Base-by-base conservation (phyloP, 768 basidiomycete genomes). In the Kwoniella sp. region DNA sequence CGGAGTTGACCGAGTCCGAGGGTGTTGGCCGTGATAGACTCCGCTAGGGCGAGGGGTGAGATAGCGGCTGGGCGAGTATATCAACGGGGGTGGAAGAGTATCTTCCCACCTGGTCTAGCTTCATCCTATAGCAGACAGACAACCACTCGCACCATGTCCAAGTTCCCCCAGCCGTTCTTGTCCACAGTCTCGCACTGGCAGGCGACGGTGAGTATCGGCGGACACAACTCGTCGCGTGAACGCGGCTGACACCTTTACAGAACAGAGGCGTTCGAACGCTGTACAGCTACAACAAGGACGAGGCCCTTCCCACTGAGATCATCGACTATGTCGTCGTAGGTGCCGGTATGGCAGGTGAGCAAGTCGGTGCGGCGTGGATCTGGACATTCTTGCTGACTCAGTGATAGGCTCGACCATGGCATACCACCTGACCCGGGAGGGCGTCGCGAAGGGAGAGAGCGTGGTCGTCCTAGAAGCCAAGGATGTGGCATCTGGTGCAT, bases 101-200 rank as follows among this genome's bases (percentile, higher is more conserved):
- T n/a, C n/a, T n/a, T n/a, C n/a, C n/a, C n/a, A n/a, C n/a, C n/a
- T n/a, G n/a, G n/a, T n/a, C n/a, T n/a, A n/a, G n/a, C n/a, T n/a
- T n/a, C n/a, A n/a, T n/a, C n/a, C n/a, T n/a, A n/a, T n/a, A n/a
- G n/a, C n/a, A n/a, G n/a, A n/a, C n/a, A n/a, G n/a, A n/a, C n/a
- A n/a, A n/a, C n/a, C n/a, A n/a, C n/a, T n/a, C n/a, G n/a, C n/a
- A 56, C 0, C 26, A 68, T 68, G 66, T 60, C 66, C 1, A 58
- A 41, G 28, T 68, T 65, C 48, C 66, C 66, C 32, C 60, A 68
- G 43, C 52, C 57, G 9, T 68, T 62, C 57, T 50, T 33, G 5
- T 68, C 66, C 5, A 63, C 63, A 3, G 62, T 63, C 23, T 68
- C 66, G 8, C 61, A 68, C 46, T 68, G 66, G 66, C 66, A 68